A percentile compares a stretch with the other conserved stretches of the same genome.
Evolutionary conservation across 345 rosid species (phyloP).

Genomic region (Reutealis trisperma): DNA sequence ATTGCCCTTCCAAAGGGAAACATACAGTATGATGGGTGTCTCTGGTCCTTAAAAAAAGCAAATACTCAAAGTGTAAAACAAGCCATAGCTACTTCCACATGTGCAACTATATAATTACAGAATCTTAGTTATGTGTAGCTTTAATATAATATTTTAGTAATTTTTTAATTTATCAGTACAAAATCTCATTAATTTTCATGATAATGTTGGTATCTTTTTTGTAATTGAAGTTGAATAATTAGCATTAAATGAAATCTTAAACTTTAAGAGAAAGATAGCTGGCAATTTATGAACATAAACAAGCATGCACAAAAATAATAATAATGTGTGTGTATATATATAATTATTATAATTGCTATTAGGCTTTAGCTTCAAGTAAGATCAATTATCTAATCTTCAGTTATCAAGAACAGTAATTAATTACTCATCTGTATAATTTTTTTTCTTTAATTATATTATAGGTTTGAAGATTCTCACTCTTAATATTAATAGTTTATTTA

Average conservation of each 20-base stretch:
- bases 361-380: slow-evolving; percentile 14
- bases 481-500: no score
- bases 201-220: slow-evolving; percentile 8
- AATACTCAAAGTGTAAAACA: slow-evolving; percentile 9
- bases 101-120: not conserved
- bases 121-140: slow-evolving; percentile 3
- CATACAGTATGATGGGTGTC: slow-evolving; percentile 3
- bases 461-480: no score
- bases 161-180: not conserved
- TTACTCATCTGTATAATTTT: not conserved
- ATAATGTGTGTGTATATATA: no score
- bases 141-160: no score
- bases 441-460: no score
- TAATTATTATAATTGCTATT: not conserved
- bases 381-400: not conserved
- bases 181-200: slow-evolving; percentile 4
- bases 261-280: slow-evolving; percentile 30
- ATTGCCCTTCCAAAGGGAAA: slow-evolving; percentile 11
- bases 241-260: slow-evolving; percentile 16
- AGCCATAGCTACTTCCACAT: not conserved
- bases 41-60: slow-evolving; percentile 18
- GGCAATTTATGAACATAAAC: slow-evolving; percentile 10
- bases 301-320: slow-evolving; percentile 2
- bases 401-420: slow-evolving; percentile 1
- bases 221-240: slow-evolving; percentile 11